Evolutionary conservation across 2,329 filamentous ascomycete species (phyloP).

Genomic region (Aspergillus ustus): DNA sequence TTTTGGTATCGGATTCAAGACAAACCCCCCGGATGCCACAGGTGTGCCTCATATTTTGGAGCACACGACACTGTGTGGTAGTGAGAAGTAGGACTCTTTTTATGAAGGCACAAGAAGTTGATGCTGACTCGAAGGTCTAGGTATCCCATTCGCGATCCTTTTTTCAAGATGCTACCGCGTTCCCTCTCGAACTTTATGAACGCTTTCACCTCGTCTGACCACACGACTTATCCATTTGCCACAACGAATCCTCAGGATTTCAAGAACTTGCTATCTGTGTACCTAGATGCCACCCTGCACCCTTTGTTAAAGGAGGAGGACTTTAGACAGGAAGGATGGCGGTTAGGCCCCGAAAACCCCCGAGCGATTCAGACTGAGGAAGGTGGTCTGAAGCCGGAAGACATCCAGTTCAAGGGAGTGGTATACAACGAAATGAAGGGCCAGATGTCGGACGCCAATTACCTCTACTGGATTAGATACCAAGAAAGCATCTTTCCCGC

Average conservation of each 20-base stretch:
- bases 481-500: slow-evolving; percentile 93
- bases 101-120: not conserved
- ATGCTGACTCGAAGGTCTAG: slow-evolving; percentile 48
- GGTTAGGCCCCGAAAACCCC: slow-evolving; percentile 89
- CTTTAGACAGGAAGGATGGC: slow-evolving; percentile 96
- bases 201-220: slow-evolving; percentile 92
- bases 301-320: slow-evolving; percentile 88
- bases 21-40: slow-evolving; percentile 94
- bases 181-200: slow-evolving; percentile 99
- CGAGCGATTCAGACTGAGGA: slow-evolving; percentile 56
- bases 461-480: slow-evolving; percentile 93
- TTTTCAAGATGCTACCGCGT: slow-evolving; percentile 99
- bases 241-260: slow-evolving; percentile 96
- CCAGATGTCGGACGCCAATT: slow-evolving; percentile 96
- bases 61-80: slow-evolving; percentile 95
- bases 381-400: slow-evolving; percentile 46
- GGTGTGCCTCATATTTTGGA: slow-evolving; percentile 96
- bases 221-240: slow-evolving; percentile 97
- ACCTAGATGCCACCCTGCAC: slow-evolving; percentile 90
- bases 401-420: slow-evolving; percentile 43
- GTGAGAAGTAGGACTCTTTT: slow-evolving; percentile 71
- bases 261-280: slow-evolving; percentile 93
- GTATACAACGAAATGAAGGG: slow-evolving; percentile 98
- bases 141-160: slow-evolving; percentile 96
- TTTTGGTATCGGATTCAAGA: slow-evolving; percentile 99